Evolutionary conservation across 1,284 basidiomycete species (phyloP).

Genomic region (Leccinum pachyderme): DNA sequence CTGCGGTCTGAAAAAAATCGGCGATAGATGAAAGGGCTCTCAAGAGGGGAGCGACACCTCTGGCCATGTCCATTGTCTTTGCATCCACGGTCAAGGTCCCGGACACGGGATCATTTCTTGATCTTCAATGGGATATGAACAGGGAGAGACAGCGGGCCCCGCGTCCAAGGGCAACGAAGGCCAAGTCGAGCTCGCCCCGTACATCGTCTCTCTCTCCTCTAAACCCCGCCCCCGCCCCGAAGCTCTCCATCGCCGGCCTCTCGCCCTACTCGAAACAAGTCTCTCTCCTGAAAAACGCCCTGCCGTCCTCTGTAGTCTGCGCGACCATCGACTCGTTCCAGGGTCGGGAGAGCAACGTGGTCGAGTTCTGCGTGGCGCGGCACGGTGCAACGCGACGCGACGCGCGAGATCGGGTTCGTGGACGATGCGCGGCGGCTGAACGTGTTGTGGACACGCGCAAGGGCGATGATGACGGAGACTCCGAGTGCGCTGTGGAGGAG

Average conservation of each 20-base stretch:
- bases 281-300: constrained; percentile 40
- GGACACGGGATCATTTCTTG: too few species aligned
- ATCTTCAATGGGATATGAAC: too few species aligned
- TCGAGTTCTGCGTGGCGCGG: constrained; percentile 61
- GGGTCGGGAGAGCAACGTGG: constrained; percentile 70
- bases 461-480: constrained; percentile 48
- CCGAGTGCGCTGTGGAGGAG: constrained; percentile 48
- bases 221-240: not conserved
- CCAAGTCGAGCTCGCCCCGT: constrained; percentile 40
- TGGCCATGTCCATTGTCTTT: too few species aligned
- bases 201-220: too few species aligned
- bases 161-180: constrained; percentile 60
- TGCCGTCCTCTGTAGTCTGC: constrained; percentile 40
- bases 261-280: constrained; percentile 62
- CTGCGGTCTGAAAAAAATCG: too few species aligned
- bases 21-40: too few species aligned
- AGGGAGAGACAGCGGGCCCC: constrained; percentile 57
- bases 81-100: too few species aligned
- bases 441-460: constrained; percentile 74
- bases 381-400: constrained; percentile 53
- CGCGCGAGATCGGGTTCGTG: too few species aligned
- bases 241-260: constrained; percentile 48
- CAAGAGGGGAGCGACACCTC: too few species aligned
- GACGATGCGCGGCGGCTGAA: constrained; percentile 46
- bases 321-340: constrained; percentile 76